A percentile compares a stretch with the other conserved stretches of the same genome.
Conservation (phyloP, 345 rosid species). For the Salix caprea region DNA sequence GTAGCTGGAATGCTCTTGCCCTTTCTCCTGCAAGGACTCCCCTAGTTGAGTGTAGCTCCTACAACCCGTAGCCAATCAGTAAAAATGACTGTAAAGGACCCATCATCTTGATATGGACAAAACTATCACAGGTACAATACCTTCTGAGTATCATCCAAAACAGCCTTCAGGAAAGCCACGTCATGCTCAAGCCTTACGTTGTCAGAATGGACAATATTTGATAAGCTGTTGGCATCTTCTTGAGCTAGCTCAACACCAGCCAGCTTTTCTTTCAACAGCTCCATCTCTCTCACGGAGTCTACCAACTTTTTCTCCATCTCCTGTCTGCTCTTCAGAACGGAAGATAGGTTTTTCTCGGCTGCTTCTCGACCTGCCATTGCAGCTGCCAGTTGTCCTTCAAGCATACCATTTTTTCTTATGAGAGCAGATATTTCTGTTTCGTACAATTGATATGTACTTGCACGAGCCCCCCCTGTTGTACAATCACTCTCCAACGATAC, state of each 20-base stretch:
- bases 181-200: constrained; percentile 98
- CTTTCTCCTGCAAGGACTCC: constrained; percentile 96
- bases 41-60: constrained; percentile 93
- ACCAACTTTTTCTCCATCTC: constrained; percentile 71
- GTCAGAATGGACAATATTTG: constrained; percentile 87
- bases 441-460: constrained; percentile 63
- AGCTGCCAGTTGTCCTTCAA: constrained; percentile 74
- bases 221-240: constrained; percentile 81
- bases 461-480: constrained; percentile 44
- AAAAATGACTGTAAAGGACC: neutral
- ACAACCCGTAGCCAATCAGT: constrained; percentile 15
- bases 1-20: constrained; percentile 89
- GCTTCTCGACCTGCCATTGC: constrained; percentile 64
- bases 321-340: constrained; percentile 69
- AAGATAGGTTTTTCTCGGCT: constrained; percentile 64
- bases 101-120: neutral
- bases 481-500: constrained; percentile 44
- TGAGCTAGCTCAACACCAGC: constrained; percentile 68
- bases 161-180: constrained; percentile 92
- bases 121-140: constrained; percentile 23
- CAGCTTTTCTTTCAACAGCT: constrained; percentile 81
- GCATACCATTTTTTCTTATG: constrained; percentile 60
- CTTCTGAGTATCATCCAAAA: constrained; percentile 93
- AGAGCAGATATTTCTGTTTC: constrained; percentile 70
- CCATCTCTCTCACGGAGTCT: constrained; percentile 70